Evolutionary conservation across 1,284 basidiomycete species (phyloP), one percentile per base, ranked within the genome.

Genomic region (Erythrobasidium hasegawianum): DNA sequence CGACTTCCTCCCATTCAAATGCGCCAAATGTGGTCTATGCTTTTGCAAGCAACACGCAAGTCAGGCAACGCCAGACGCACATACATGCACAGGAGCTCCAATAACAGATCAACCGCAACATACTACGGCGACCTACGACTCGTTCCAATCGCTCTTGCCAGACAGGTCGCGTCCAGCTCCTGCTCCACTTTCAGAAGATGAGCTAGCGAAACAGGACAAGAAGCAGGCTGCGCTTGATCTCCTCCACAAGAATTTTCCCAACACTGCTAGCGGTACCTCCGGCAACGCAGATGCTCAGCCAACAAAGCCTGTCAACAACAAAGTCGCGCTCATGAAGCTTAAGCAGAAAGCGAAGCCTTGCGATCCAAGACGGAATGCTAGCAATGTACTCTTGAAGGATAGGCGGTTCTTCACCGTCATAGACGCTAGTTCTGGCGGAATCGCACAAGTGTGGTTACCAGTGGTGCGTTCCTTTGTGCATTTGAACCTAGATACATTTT

Each of bases 1-100:
- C 29, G 62, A 65, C 43, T 65, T 65, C 56, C 62, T 65, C 41
- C 62, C 62, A 8, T 65, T 65, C 55, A 47, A n/a, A 18, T 65
- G 62, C 39, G 10, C n/a, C 20, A n/a, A n/a, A 20, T 65, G 62
- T 38, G 38, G 27, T 20, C 41, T 24, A 18, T 20, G 33, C 22
- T 65, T 65, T 55, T 65, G 62, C 56, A 47, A 58, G 29, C 45
- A 57, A 18, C 62, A 65, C 27, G 54, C 62, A 5, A 43, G 11
- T n/a, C 38, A 38, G 40, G 62, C 56, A 40, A 24, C 22, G 24
- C 55, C 56, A n/a, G 61, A 20, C 1, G 41, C 3, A 50, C 61
- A 64, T 57, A 55, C 24, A 24, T 57, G 62, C 43, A 16, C 18
- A 14, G 33, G 27, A 9, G 49, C 47, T 7, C 26, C 13, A 13